phyloP scores from a whole-genome alignment of 2,329 filamentous ascomycete genomes.

The Aspergillus fijiensis region DNA sequence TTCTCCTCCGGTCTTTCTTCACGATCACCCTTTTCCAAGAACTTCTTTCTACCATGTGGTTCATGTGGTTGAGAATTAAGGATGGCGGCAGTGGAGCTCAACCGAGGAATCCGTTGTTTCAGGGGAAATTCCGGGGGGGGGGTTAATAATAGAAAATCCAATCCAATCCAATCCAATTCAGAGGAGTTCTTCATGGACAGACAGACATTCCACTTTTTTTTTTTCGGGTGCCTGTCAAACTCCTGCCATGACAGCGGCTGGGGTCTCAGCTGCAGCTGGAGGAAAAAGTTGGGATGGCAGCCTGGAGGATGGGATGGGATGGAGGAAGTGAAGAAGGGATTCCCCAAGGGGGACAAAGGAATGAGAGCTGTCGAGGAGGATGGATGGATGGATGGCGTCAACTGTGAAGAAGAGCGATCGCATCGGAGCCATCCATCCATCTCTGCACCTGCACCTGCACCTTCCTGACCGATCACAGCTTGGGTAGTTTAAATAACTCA shows the following conservation, averaged over 20 bases:
- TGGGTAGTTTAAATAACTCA: no score
- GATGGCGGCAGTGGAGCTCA: not conserved
- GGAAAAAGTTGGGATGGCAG: no score
- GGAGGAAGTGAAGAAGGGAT: no score
- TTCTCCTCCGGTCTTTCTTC: not conserved
- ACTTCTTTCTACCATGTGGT: no score
- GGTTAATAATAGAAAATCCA: not conserved
- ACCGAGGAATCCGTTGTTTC: not conserved
- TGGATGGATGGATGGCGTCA: no score
- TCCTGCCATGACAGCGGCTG: not conserved
- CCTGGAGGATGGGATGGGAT: no score
- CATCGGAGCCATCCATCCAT: no score
- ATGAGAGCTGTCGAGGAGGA: not conserved
- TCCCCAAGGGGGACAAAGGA: not conserved
- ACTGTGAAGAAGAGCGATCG: no score
- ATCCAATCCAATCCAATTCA: not conserved
- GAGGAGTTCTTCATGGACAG: not conserved
- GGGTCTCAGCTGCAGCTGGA: no score
- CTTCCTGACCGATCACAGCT: no score
- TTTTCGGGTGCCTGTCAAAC: not conserved
- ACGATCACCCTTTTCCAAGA: not conserved
- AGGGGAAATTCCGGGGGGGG: constrained; percentile 4
- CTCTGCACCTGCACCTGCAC: no score
- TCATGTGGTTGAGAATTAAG: not conserved
- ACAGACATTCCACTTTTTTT: not conserved